Conservation (phyloP, 805 yeast species). For the Wickerhamiella siamensis region DNA sequence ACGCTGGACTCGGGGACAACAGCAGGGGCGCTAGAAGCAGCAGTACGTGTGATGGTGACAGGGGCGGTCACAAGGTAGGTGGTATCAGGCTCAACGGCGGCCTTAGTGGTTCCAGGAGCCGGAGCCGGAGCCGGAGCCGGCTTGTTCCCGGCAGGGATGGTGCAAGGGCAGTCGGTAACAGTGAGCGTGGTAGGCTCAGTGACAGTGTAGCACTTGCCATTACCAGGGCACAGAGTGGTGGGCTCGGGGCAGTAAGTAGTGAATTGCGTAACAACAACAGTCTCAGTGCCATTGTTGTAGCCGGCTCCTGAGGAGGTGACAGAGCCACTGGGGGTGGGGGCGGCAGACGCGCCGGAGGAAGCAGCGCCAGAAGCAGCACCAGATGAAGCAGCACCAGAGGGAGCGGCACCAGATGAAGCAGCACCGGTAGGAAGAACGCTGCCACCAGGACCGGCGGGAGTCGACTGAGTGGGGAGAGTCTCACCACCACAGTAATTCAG, state of each 20-base stretch:
- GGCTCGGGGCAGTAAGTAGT: slow-evolving; percentile 49
- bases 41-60: slow-evolving; percentile 6
- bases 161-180: slow-evolving; percentile 12
- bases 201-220: slow-evolving; percentile 34
- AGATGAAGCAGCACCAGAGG: slow-evolving; percentile 7
- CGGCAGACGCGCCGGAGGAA: slow-evolving; percentile 7
- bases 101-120: not conserved
- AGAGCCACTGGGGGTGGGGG: slow-evolving; percentile 12
- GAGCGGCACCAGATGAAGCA: slow-evolving; percentile 9
- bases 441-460: slow-evolving; percentile 9
- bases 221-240: slow-evolving; percentile 43
- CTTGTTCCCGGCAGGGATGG: not conserved
- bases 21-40: slow-evolving; percentile 6
- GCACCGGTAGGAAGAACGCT: slow-evolving; percentile 8
- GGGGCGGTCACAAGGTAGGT: not conserved
- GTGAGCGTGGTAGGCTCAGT: slow-evolving; percentile 10
- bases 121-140: slow-evolving; percentile 3
- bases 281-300: slow-evolving; percentile 15
- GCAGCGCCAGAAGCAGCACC: slow-evolving; percentile 7
- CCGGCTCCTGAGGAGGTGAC: slow-evolving; percentile 13
- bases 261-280: slow-evolving; percentile 12
- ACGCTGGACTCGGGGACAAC: not conserved
- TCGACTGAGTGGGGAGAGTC: slow-evolving; percentile 6
- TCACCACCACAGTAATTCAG: slow-evolving; percentile 7
- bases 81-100: not conserved